Conservation (phyloP, 306 rosid species). For the Canavalia gladiata region DNA sequence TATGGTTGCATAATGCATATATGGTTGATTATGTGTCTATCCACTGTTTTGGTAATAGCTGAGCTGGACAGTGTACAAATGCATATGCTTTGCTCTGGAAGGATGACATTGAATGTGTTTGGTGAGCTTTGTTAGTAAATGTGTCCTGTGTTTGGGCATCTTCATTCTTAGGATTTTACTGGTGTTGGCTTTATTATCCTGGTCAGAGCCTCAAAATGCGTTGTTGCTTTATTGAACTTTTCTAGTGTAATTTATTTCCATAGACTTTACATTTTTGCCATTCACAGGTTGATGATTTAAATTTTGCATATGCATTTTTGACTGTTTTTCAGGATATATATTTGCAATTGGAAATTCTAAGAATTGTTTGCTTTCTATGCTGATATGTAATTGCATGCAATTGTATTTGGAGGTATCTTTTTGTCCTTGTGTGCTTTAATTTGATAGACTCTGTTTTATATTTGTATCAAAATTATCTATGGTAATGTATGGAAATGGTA, state of each 20-base stretch:
- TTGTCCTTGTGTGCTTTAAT: not conserved
- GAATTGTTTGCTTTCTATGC: not conserved
- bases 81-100: constrained; percentile 12
- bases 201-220: not conserved
- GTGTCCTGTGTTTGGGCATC: too few relatives aligned
- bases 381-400: not conserved
- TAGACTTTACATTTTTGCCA: not conserved
- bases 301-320: not conserved
- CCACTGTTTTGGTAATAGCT: not conserved
- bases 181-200: not conserved
- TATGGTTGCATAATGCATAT: not conserved
- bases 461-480: not conserved
- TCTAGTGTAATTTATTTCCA: not conserved
- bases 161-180: not conserved
- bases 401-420: not conserved
- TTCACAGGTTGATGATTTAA: not conserved
- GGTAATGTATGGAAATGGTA: not conserved
- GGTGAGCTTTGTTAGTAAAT: not conserved
- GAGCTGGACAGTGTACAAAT: not conserved
- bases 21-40: constrained; percentile 4
- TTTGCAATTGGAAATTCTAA: not conserved
- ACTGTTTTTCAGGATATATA: not conserved
- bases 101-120: not conserved
- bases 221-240: not conserved
- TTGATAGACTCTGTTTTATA: not conserved